phyloP scores from a whole-genome alignment of 208 protist species.

The Trypanosoma rangeli region DNA sequence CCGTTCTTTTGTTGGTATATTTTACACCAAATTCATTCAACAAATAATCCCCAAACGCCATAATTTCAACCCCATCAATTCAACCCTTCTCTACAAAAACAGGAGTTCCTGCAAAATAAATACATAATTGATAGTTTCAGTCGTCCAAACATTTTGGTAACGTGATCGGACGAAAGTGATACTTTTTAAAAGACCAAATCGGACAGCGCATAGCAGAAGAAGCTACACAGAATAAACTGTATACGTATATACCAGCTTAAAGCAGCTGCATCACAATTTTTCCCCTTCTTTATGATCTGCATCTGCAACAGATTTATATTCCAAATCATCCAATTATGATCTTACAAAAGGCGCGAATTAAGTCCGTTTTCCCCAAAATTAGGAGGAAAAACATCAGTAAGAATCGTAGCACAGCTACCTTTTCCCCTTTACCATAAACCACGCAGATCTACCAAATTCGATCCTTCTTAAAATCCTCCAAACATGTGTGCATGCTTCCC shows the following conservation, averaged over 20 bases:
- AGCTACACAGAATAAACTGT: conserved; percentile 51
- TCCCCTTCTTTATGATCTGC: conserved; percentile 67
- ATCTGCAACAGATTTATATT: conserved; percentile 64
- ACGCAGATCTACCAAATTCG: conserved; percentile 31
- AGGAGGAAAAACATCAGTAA: conserved; percentile 78
- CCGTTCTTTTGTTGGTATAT: conserved; percentile 83
- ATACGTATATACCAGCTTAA: conserved; percentile 71
- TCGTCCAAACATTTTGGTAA: conserved; percentile 48
- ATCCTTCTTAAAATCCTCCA: conserved; percentile 36
- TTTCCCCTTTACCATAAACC: conserved; percentile 65
- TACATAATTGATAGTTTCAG: conserved; percentile 62
- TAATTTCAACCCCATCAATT: conserved; percentile 92
- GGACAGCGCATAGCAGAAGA: conserved; percentile 58
- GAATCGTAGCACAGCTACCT: conserved; percentile 66
- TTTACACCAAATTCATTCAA: conserved; percentile 84
- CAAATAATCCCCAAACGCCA: conserved; percentile 87
- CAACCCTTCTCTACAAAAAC: conserved; percentile 59
- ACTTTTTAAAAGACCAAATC: conserved; percentile 49
- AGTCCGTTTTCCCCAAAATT: conserved; percentile 54
- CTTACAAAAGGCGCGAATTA: conserved; percentile 52
- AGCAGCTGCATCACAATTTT: conserved; percentile 89
- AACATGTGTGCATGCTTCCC: conserved; percentile 87
- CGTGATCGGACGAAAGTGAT: conserved; percentile 42
- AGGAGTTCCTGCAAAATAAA: conserved; percentile 50
- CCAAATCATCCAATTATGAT: conserved; percentile 34